phyloP scores from a whole-genome alignment of 805 yeast species.

The Candida namnaoensis region DNA sequence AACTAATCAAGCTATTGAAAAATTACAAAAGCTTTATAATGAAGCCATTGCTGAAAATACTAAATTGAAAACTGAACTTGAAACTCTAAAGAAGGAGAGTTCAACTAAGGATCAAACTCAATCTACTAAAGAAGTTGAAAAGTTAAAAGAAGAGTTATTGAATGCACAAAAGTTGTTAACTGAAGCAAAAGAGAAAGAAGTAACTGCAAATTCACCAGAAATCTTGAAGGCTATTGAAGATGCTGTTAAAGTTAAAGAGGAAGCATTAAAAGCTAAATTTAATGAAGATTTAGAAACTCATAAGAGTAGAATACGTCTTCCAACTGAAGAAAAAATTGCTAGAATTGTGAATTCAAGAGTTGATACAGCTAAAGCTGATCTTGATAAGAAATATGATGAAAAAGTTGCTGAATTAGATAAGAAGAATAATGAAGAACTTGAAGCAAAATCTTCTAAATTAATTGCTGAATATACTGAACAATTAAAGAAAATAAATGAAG shows the following conservation, averaged over 20 bases:
- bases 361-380: constrained; percentile 11
- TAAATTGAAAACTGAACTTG: not conserved
- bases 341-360: constrained; percentile 7
- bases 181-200: not conserved
- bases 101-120: not conserved
- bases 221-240: not conserved
- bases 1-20: not conserved
- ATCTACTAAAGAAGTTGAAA: not conserved
- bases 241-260: constrained; percentile 1
- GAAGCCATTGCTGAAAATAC: not conserved
- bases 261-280: constrained; percentile 2
- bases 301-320: constrained; percentile 5
- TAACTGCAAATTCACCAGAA: not conserved
- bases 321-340: constrained; percentile 15
- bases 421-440: constrained; percentile 15
- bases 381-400: constrained; percentile 10
- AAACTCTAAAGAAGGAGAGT: not conserved
- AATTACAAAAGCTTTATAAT: too few relatives aligned
- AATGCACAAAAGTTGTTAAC: not conserved
- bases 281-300: constrained; percentile 8
- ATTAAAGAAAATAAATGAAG: not conserved
- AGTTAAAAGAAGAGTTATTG: not conserved
- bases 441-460: constrained; percentile 11
- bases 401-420: constrained; percentile 13
- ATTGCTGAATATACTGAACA: not conserved